Evolutionary conservation across 805 yeast species (phyloP), one percentile per base, ranked within the genome.

Genomic region (Spathaspora girioi): DNA sequence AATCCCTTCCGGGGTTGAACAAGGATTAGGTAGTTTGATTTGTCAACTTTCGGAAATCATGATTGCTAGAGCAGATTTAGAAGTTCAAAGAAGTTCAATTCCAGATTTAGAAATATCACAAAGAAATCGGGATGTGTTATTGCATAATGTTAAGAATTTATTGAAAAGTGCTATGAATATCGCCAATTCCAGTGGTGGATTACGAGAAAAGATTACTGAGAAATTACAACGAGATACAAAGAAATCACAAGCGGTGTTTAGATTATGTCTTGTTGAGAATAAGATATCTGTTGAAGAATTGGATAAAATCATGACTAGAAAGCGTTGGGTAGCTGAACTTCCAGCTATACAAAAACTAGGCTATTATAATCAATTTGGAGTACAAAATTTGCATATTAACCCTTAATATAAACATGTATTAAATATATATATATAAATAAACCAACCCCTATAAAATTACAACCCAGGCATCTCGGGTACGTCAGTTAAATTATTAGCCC

Each of bases 61-160:
- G 31, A 75, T 79, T n/a, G 81, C 78, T 31, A 65, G 84, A 46
- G 74, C 81, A 1, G 85, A 81, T 57, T 69, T 80, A 3, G 84
- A 79, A 50, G 57, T 78, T 11, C 83, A 79, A 58, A 65, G 84
- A 50, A 65, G 76, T n/a, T 71, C 67, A 44, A 31, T 77, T 3
- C 47, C 59, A 0, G 62, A 61, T 15, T 53, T 49, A 23, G 68
- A 65, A 9, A 61, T 65, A 20, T 71, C 78, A 0, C 51, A 53
- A 2, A 66, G 66, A 14, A 67, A 69, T 56, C 52, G 53, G 17
- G 55, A 51, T 2, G 58, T 75, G 0, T 61, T 81, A 17, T 50
- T 66, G 6, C 61, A 64, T 11, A 81, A 81, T 51, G 62, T 73
- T 44, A 71, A 65, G 42, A 74, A 70, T 2, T 66, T 79, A 35